Evolutionary conservation across 1,284 basidiomycete species (phyloP).

Genomic region (Volvariella volvacea): DNA sequence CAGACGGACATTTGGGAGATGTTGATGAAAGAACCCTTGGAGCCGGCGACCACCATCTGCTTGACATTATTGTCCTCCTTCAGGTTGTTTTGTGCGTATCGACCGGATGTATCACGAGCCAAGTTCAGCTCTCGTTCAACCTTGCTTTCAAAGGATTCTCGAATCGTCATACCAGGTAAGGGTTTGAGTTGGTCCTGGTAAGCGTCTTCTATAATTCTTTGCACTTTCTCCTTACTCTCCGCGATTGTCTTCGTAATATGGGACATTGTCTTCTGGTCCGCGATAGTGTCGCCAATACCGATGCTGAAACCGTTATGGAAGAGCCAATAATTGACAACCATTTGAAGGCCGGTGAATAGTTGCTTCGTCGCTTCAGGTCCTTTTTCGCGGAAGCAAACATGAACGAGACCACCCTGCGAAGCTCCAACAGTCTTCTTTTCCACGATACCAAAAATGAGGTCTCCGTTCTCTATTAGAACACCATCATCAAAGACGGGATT

Average conservation of each 20-base stretch:
- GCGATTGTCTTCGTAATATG: constrained; percentile 83
- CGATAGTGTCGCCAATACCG: constrained; percentile 98
- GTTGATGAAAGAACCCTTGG: constrained; percentile 99
- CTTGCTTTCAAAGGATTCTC: constrained; percentile 94
- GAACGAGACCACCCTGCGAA: constrained; percentile 89
- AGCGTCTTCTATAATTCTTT: constrained; percentile 67
- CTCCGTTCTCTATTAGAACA: constrained; percentile 96
- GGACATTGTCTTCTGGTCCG: constrained; percentile 84
- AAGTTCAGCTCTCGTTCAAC: constrained; percentile 91
- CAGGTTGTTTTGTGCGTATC: constrained; percentile 91
- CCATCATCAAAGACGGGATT: constrained; percentile 90
- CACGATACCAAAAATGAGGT: constrained; percentile 92
- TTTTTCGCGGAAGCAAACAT: constrained; percentile 97
- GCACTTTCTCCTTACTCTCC: constrained; percentile 76
- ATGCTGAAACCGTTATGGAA: constrained; percentile 99
- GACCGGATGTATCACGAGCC: constrained; percentile 94
- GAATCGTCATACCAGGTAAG: constrained; percentile 96
- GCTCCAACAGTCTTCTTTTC: constrained; percentile 99
- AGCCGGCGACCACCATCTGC: constrained; percentile 99
- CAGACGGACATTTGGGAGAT: constrained; percentile 99
- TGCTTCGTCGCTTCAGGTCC: constrained; percentile 90
- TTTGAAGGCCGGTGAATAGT: constrained; percentile 92
- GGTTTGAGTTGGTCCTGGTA: constrained; percentile 82
- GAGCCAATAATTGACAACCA: constrained; percentile 97
- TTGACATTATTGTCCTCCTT: constrained; percentile 99